These are phyloP conservation scores for Paramecium caudatum DNA, from an alignment of 73 alveolate genomes.

Conservation along the genomic window DNA sequence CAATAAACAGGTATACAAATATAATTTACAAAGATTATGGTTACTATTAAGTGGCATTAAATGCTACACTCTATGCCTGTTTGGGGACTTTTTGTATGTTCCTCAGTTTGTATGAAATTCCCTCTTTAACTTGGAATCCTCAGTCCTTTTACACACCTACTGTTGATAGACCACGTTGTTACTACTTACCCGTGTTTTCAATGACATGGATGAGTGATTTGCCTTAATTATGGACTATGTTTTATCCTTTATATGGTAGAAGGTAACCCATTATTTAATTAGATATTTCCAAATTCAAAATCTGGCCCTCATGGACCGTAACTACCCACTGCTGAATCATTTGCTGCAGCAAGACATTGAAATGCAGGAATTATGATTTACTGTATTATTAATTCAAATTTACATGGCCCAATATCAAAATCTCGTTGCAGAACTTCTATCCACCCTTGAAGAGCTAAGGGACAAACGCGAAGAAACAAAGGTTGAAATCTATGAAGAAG, in stretches of 20 bases:
- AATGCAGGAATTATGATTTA: slow-evolving; percentile 12
- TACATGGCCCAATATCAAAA: background rate
- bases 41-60: background rate
- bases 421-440: background rate
- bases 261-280: background rate
- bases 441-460: background rate
- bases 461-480: background rate
- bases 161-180: slow-evolving; percentile 67
- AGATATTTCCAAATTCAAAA: slow-evolving; percentile 60
- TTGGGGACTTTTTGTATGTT: slow-evolving; percentile 41
- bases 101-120: slow-evolving; percentile 60
- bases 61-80: background rate
- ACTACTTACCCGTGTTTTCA: slow-evolving; percentile 69
- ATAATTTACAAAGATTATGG: slow-evolving; percentile 37
- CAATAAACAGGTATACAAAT: background rate
- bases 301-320: slow-evolving; percentile 52
- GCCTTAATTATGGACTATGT: slow-evolving; percentile 76
- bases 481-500: slow-evolving; percentile 18
- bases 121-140: slow-evolving; percentile 68
- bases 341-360: slow-evolving; percentile 37
- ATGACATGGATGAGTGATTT: slow-evolving; percentile 71
- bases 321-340: slow-evolving; percentile 43
- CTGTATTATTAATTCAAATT: background rate
- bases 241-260: slow-evolving; percentile 75
- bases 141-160: slow-evolving; percentile 69